Percentiles rank a stretch among this genome's conserved stretches.
Evolutionary conservation across 129 eudicot genomes (phyloP).

Genomic region (carrot (Daucus carota)): DNA sequence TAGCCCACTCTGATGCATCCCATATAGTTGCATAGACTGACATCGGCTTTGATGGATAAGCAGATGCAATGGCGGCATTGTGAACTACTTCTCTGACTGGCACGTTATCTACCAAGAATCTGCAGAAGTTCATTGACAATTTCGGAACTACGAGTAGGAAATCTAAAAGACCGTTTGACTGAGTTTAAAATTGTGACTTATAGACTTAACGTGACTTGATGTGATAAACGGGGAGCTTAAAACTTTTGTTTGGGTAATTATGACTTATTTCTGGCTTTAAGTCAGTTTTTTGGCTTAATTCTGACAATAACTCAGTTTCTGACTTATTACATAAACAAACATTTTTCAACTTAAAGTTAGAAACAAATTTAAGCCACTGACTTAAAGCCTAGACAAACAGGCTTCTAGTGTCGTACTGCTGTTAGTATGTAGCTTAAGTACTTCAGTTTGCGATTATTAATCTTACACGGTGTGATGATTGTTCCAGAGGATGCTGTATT

Average conservation of each 20-base stretch:
- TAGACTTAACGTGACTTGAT: no score
- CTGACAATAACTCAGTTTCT: no score
- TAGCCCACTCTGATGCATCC: constrained; percentile 96
- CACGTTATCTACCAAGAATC: constrained; percentile 86
- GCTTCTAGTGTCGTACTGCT: neutral
- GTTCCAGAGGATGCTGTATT: constrained; percentile 90
- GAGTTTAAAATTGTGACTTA: no score
- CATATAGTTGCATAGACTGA: constrained; percentile 69
- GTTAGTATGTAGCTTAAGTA: neutral
- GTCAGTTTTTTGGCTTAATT: no score
- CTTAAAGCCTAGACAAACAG: no score
- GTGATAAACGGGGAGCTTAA: no score
- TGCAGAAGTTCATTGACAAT: constrained; percentile 21
- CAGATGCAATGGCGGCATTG: constrained; percentile 38
- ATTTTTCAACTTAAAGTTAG: no score
- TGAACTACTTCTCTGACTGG: constrained; percentile 75
- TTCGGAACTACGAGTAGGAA: neutral
- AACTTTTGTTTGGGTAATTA: no score
- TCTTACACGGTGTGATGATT: constrained; percentile 88
- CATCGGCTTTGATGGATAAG: constrained; percentile 91
- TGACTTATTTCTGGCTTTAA: no score
- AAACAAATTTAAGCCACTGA: no score
- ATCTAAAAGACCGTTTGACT: no score
- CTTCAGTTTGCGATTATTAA: neutral
- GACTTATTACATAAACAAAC: no score